Evolutionary conservation across 352 stramenopile species (phyloP).

Genomic region (Aphanomyces euteiches): DNA sequence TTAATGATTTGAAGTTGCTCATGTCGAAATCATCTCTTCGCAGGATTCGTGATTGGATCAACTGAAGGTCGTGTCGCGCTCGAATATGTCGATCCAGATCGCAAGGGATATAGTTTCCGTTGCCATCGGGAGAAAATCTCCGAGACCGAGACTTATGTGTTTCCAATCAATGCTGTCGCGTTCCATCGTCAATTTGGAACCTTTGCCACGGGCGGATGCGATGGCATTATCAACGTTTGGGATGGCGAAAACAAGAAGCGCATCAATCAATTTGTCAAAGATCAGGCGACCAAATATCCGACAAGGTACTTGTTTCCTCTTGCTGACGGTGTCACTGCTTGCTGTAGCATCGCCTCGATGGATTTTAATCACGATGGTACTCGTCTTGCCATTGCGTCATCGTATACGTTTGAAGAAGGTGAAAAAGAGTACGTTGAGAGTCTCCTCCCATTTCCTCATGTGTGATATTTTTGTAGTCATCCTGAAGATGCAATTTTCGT

Average conservation of each 20-base stretch:
- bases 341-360: slow-evolving; percentile 84
- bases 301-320: slow-evolving; percentile 37
- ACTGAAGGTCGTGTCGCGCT: slow-evolving; percentile 96
- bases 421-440: slow-evolving; percentile 85
- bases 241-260: slow-evolving; percentile 96
- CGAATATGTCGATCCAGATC: slow-evolving; percentile 85
- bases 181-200: slow-evolving; percentile 93
- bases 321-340: no score
- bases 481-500: slow-evolving; percentile 93
- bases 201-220: slow-evolving; percentile 94
- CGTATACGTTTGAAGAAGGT: slow-evolving; percentile 97
- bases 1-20: background rate
- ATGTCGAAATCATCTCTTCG: slow-evolving; percentile 9
- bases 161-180: slow-evolving; percentile 94
- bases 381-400: slow-evolving; percentile 91
- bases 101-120: slow-evolving; percentile 93
- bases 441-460: slow-evolving; percentile 13
- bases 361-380: slow-evolving; percentile 93
- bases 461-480: slow-evolving; percentile 50
- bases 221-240: slow-evolving; percentile 92
- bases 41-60: slow-evolving; percentile 89
- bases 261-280: slow-evolving; percentile 73
- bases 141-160: slow-evolving; percentile 77
- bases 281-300: slow-evolving; percentile 38
- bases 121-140: slow-evolving; percentile 92